Base-by-base conservation (phyloP, 2,329 filamentous ascomycete genomes). In the Emmonsiellopsis sp. region DNA sequence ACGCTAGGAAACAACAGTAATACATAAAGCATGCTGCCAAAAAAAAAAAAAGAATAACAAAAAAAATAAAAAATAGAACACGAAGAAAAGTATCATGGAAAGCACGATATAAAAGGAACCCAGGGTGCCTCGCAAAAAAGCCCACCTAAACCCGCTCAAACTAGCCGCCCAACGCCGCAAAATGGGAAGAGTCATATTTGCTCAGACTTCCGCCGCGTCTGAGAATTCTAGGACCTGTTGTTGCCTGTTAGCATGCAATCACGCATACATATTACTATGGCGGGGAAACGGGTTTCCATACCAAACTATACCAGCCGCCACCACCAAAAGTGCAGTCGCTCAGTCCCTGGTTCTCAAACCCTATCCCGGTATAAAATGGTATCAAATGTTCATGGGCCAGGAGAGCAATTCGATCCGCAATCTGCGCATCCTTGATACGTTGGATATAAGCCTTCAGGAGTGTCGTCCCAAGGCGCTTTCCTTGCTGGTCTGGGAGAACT, bases 251-350 rank as follows among this genome's bases (percentile, higher is more conserved):
- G 42, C 32, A 17, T 39, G 34, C 34, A 37, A 37, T 13, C 7
- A 37, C 34, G 13, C 7, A 37, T 37, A 37, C 34, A n/a, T n/a
- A 39, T 3, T 10, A 39, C 17, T 32, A 8, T 3, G 7, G 5
- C 2, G 14, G n/a, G 17, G 40, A 42, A 14, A 42, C 14, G 13
- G 9, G 9, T 42, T 46, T 52, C 55, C 76, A 68, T 67, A 90
- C 86, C 87, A 95, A 83, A 66, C 93, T 84, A 60, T 82, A 77
- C 89, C 90, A 95, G 14, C 82, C 84, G 34, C 88, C 87, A 39
- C 88, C 88, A 17, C 84, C 86, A 70, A 89, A 90, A 54, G 80
- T 75, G 49, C 82, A 85, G 55, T 80, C 72, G 67, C 88, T 93
- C 49, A 77, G 73, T 0, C 90, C 88, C 33, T 77, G 69, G 60